Evolutionary conservation across 2,329 filamentous ascomycete species (phyloP), one percentile per base, ranked within the genome.

Genomic region (Ceratocystis colombiana): DNA sequence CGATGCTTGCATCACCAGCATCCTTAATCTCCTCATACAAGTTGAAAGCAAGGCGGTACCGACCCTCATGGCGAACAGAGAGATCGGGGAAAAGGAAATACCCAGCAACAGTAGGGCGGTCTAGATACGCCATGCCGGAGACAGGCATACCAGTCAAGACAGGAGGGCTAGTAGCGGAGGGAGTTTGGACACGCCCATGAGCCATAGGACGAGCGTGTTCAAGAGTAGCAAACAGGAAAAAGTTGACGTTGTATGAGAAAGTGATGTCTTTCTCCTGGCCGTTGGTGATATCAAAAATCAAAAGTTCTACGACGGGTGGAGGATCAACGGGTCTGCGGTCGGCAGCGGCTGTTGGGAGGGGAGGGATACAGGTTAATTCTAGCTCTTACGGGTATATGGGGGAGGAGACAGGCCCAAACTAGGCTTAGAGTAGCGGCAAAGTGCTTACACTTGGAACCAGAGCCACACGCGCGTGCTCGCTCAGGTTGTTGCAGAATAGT

Each of bases 61-160:
- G 87, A 69, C 94, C 94, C 76, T 99, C 94, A 73, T 99, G 93
- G 66, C 94, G 87, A 61, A 99, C 93, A 0, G 93, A 96, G 33
- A 97, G 80, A 75, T 99, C 94, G 2, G 94, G 94, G 74, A 99
- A 99, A 75, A 99, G 89, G 76, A 99, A 99, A 76, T 97, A 99
- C 65, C 92, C 94, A 53, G 84, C 84, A 70, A 85, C 83, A 48
- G 77, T 76, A 1, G 94, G 94, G 57, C 93, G 88, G 74, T 97
- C 93, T 63, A 99, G 82, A 73, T 97, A 96, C 28, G 93, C 92
- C 83, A 96, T 96, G 67, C 93, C 94, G 20, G 93, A 94, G 15
- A 96, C 93, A 0, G 92, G 91, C 71, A 96, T 93, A 70, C 94
- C 94, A 0, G 93, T 97, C 71, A 99, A 79, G 28, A 97, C 92